Conservation (phyloP, 225 moss, liverwort and hornwort genomes). For the Bryoerythrophyllum caledonicum region DNA sequence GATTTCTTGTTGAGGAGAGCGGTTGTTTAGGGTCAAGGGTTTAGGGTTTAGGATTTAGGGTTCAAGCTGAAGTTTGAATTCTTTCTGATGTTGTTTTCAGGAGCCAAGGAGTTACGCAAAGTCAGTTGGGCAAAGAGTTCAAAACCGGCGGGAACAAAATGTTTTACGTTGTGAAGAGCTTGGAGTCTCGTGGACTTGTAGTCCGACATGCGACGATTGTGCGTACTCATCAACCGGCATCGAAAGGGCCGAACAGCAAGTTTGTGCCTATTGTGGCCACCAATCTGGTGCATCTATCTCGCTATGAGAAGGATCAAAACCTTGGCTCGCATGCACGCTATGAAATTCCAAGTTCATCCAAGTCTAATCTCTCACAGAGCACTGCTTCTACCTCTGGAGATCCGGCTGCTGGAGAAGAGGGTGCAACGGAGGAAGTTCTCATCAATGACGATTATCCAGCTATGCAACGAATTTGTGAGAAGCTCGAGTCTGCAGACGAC, state of each 20-base stretch:
- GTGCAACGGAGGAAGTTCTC: slow-evolving; percentile 58
- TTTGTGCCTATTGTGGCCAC: slow-evolving; percentile 89
- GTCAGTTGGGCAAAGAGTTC: slow-evolving; percentile 92
- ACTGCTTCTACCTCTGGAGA: slow-evolving; percentile 44
- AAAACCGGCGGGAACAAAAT: slow-evolving; percentile 92
- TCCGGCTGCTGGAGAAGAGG: slow-evolving; percentile 48
- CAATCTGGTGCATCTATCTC: slow-evolving; percentile 91
- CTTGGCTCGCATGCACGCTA: slow-evolving; percentile 88
- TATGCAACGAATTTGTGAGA: slow-evolving; percentile 86
- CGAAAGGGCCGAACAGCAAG: slow-evolving; percentile 56
- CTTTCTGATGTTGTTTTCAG: slow-evolving; percentile 35
- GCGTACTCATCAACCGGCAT: slow-evolving; percentile 61
- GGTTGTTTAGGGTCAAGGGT: too few relatives aligned
- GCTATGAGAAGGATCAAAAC: slow-evolving; percentile 82
- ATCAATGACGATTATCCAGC: slow-evolving; percentile 97
- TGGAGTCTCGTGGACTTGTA: slow-evolving; percentile 90
- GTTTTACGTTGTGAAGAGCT: slow-evolving; percentile 89
- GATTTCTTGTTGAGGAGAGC: too few relatives aligned
- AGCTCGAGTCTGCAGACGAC: slow-evolving; percentile 87
- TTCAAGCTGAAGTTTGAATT: too few relatives aligned
- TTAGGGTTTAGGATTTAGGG: too few relatives aligned
- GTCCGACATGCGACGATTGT: slow-evolving; percentile 94
- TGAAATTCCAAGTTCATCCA: slow-evolving; percentile 88
- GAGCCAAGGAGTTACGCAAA: slow-evolving; percentile 91
- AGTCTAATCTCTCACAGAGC: slow-evolving; percentile 54